Evolutionary conservation across 805 yeast species (phyloP).

Genomic region (Candida coquimbonensis): DNA sequence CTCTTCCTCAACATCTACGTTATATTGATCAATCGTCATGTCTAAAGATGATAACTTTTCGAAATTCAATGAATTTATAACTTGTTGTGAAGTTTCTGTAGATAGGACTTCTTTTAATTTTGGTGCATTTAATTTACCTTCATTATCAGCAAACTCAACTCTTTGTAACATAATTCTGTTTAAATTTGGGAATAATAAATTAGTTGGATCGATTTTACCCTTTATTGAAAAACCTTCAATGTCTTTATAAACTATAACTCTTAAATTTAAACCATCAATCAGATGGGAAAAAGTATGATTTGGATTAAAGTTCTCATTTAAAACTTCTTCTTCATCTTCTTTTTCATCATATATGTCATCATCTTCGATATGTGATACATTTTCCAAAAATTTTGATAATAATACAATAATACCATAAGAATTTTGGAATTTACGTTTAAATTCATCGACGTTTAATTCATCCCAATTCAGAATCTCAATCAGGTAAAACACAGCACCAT

Average conservation of each 20-base stretch:
- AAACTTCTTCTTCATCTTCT: background rate
- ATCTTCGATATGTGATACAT: background rate
- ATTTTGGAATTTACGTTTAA: constrained; percentile 2
- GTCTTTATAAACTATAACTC: background rate
- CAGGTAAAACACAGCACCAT: background rate
- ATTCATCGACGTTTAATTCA: background rate
- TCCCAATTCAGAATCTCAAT: constrained; percentile 6
- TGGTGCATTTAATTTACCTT: background rate
- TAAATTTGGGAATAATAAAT: constrained; percentile 1
- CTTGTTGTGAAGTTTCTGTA: background rate
- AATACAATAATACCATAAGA: constrained; percentile 1
- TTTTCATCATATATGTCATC: background rate
- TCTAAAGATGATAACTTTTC: constrained; percentile 2
- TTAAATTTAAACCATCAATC: constrained; percentile 3
- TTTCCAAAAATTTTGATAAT: background rate
- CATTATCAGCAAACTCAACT: background rate
- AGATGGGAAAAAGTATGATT: background rate
- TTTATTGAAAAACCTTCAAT: background rate
- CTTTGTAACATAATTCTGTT: background rate
- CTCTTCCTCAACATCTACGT: background rate
- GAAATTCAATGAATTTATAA: background rate
- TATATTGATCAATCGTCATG: background rate
- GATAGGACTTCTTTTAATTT: background rate
- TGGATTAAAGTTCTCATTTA: background rate
- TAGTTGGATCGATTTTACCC: constrained; percentile 1